Percentiles rank a stretch among this genome's conserved stretches.
These are phyloP conservation scores for Brassica rapa DNA, from an alignment of 345 rosid genomes.

Conservation along the genomic window DNA sequence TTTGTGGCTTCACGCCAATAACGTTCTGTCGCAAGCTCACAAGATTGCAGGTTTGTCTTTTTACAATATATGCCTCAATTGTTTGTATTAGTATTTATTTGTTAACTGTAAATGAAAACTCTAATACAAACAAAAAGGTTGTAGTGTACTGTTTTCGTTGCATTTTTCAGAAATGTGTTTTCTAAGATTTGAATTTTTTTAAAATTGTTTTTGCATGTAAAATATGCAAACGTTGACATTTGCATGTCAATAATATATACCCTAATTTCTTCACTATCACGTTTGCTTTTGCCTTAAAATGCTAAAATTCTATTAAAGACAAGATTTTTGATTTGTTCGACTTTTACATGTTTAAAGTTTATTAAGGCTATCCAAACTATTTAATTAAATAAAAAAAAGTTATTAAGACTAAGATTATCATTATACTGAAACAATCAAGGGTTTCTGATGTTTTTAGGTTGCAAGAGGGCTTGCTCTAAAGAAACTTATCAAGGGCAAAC, in stretches of 20 bases:
- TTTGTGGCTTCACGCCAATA: conserved; percentile 52
- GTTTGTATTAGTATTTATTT: background rate
- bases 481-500: background rate
- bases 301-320: background rate
- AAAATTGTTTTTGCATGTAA: background rate
- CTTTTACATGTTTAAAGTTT: background rate
- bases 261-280: background rate
- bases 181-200: background rate
- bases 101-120: background rate
- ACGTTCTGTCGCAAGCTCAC: conserved; percentile 45
- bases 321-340: background rate
- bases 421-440: background rate
- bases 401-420: background rate
- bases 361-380: background rate
- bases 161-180: background rate
- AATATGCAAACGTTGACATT: background rate
- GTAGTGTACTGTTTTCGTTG: background rate
- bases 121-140: background rate
- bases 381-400: background rate
- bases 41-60: conserved; percentile 47
- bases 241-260: background rate
- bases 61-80: background rate
- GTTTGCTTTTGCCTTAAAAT: background rate
- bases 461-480: conserved; percentile 3
- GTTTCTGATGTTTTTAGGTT: background rate